These are phyloP conservation scores for Chloranthus sessilifolius DNA, from an alignment of 164 flowering plant species.

Conservation along the genomic window DNA sequence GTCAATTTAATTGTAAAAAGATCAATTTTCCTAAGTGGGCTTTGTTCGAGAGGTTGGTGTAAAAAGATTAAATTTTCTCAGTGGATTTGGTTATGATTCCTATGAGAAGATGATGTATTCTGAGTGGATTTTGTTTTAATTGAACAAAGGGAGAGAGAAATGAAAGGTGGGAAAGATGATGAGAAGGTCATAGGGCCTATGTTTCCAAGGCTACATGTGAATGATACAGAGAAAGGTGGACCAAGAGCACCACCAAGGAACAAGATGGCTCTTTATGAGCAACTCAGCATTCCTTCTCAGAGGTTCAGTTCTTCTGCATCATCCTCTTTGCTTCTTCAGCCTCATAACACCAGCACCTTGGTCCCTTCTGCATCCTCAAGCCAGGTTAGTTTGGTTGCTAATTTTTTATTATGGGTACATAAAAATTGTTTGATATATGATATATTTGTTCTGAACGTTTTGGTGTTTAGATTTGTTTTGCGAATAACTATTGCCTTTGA, in stretches of 20 bases:
- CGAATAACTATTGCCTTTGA: no score
- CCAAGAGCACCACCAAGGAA: slow-evolving; percentile 84
- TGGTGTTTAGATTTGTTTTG: no score
- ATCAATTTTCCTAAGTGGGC: no score
- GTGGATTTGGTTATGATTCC: no score
- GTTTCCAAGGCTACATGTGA: slow-evolving; percentile 78
- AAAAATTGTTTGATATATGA: no score
- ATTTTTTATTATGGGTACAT: background rate
- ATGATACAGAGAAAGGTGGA: slow-evolving; percentile 75
- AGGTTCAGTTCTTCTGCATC: slow-evolving; percentile 39
- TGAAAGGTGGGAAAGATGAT: slow-evolving; percentile 41
- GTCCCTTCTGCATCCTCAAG: slow-evolving; percentile 31
- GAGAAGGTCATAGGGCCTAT: slow-evolving; percentile 38
- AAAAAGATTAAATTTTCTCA: no score
- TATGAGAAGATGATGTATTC: no score
- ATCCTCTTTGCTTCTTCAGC: slow-evolving; percentile 17
- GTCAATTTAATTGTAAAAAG: no score
- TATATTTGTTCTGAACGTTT: no score
- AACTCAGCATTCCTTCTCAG: slow-evolving; percentile 52
- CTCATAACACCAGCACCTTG: slow-evolving; percentile 17
- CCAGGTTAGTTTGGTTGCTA: slow-evolving; percentile 32
- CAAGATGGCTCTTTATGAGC: slow-evolving; percentile 82
- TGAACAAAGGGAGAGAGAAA: no score
- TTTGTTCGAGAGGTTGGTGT: no score
- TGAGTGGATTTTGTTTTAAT: no score